Evolutionary conservation across 495 filamentous ascomycete genomes (phyloP).

Genomic region (Immersiella caudata): DNA sequence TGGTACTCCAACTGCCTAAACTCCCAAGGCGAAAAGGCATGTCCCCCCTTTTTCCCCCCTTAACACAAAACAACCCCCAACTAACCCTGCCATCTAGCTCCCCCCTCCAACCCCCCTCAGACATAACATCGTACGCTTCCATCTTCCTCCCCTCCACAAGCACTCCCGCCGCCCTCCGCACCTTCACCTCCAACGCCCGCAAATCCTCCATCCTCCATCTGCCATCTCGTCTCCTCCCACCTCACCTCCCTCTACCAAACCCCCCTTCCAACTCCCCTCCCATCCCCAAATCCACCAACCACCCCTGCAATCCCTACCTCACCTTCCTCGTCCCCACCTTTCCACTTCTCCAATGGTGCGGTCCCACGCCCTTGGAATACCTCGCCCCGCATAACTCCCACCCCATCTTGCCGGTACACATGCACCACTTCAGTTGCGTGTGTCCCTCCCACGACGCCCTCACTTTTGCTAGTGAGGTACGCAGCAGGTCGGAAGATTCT

Average conservation of each 20-base stretch:
- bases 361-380: constrained; percentile 40
- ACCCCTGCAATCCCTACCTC: constrained; percentile 57
- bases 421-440: constrained; percentile 69
- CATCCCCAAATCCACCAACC: constrained; percentile 19
- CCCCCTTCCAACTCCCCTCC: constrained; percentile 29
- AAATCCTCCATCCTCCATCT: constrained; percentile 58
- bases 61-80: background rate
- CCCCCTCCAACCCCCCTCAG: constrained; percentile 37
- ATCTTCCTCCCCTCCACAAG: constrained; percentile 56
- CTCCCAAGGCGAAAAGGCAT: constrained; percentile 32
- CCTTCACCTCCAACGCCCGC: constrained; percentile 60
- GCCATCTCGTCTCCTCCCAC: constrained; percentile 50
- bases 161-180: constrained; percentile 55
- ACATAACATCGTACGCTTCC: constrained; percentile 60
- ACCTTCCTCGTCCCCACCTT: constrained; percentile 57
- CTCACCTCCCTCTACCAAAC: constrained; percentile 48
- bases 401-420: constrained; percentile 62
- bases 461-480: constrained; percentile 39
- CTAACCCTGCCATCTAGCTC: background rate
- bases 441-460: constrained; percentile 60
- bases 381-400: constrained; percentile 45
- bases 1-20: constrained; percentile 47
- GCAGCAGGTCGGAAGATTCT: constrained; percentile 42
- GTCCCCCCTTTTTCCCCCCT: constrained; percentile 1
- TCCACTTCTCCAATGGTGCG: constrained; percentile 52